Base-by-base conservation (phyloP, 768 basidiomycete genomes). In the Leccinum subgranulosum region DNA sequence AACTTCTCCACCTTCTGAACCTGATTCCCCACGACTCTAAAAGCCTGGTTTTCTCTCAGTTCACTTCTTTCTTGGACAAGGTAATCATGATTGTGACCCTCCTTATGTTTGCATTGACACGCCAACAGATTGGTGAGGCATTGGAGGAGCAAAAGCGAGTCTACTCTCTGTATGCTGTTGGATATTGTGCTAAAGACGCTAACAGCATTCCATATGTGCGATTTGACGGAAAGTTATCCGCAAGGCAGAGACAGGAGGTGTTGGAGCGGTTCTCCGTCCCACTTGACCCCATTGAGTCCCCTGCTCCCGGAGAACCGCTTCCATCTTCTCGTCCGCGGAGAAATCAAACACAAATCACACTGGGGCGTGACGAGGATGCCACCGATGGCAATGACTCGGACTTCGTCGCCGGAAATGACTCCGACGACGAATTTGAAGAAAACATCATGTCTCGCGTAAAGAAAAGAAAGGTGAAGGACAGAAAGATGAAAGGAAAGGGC, bases 221-320 rank as follows among this genome's bases (percentile, higher is more conserved):
- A 2, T 93, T 95, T 63, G 93, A 94, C 58, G 93, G 93, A 1
- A 80, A 86, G 64, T 86, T 94, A 84, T 88, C 89, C n/a, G 88
- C 86, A 2, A 86, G 82, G 64, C 79, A 82, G 64, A 83, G 93
- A 15, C 86, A 90, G 72, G 88, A 92, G 62, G 84, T 88, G 8
- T 82, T 95, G 54, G 81, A 84, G 43, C 76, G 76, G 14, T 95
- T 95, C 66, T 86, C 82, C 41, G 74, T 86, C n/a, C 88, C 90
- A 0, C 66, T 89, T n/a, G 72, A 79, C 36, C 72, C 75, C 1
- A 70, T 71, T 5, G 59, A 67, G 31, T 58, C 61, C 15, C 56
- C 62, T 29, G 58, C 57, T 41, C 61, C 60, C 6, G 58, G 57
- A 15, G 64, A 64, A 27, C 57, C 63, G 6, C 57, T 62, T 48